Evolutionary conservation across 140 eudicot species (phyloP).

Genomic region (Flaveria floridana): DNA sequence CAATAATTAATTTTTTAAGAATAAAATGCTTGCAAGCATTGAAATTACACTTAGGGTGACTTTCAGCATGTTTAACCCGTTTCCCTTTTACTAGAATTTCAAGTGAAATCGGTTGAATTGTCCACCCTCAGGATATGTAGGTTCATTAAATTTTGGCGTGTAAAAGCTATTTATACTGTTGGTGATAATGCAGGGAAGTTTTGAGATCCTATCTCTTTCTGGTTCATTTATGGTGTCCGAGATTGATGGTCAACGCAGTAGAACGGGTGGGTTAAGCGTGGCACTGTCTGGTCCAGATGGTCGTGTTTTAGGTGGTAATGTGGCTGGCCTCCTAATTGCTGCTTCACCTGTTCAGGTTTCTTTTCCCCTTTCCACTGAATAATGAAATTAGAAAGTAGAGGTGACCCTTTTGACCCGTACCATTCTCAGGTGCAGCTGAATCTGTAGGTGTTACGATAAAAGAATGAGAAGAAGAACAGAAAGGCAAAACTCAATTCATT

Average conservation of each 20-base stretch:
- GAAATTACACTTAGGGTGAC: neutral
- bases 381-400: slow-evolving; percentile 10
- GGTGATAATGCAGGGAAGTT: slow-evolving; percentile 49
- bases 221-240: slow-evolving; percentile 54
- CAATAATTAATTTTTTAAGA: neutral
- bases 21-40: neutral
- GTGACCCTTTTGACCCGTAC: neutral
- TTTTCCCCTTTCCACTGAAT: neutral
- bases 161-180: neutral
- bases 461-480: too few species aligned
- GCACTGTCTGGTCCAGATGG: slow-evolving; percentile 54
- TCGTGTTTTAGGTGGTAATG: slow-evolving; percentile 51
- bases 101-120: neutral
- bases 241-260: slow-evolving; percentile 37
- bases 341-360: slow-evolving; percentile 55
- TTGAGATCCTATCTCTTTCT: slow-evolving; percentile 50
- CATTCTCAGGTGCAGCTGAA: neutral
- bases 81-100: neutral
- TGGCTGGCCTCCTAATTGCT: slow-evolving; percentile 49
- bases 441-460: too few species aligned
- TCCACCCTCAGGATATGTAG: neutral
- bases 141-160: neutral
- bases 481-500: too few species aligned
- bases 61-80: neutral
- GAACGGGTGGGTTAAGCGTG: slow-evolving; percentile 53